Conservation (phyloP, 441 rosid species). For the Capsella rubella region DNA sequence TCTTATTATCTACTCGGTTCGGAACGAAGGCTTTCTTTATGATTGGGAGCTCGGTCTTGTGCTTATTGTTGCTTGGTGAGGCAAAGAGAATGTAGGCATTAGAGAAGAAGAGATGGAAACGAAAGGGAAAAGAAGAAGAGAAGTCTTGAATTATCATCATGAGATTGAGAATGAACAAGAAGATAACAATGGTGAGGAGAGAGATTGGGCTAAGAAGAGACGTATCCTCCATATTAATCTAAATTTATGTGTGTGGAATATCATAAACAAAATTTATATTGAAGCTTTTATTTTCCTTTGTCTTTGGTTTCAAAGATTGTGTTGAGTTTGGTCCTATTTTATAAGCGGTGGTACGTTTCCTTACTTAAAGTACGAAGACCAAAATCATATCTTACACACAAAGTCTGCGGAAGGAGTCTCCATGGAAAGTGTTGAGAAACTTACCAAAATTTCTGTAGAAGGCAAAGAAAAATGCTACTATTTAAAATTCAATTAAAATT, state of each 20-base stretch:
- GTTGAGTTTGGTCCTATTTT: constrained; percentile 30
- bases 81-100: constrained; percentile 29
- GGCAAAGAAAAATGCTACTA: constrained; percentile 5
- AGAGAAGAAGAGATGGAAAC: constrained; percentile 32
- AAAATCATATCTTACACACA: constrained; percentile 29
- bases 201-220: constrained; percentile 42
- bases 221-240: constrained; percentile 43
- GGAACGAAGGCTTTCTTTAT: background rate
- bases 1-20: constrained; percentile 17
- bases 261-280: constrained; percentile 25
- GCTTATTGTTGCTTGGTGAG: constrained; percentile 27
- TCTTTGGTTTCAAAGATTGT: constrained; percentile 19
- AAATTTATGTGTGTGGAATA: constrained; percentile 37
- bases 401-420: constrained; percentile 40
- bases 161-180: constrained; percentile 43
- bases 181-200: constrained; percentile 40
- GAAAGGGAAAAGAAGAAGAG: constrained; percentile 36
- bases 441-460: constrained; percentile 26
- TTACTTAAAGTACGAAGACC: constrained; percentile 33
- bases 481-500: constrained; percentile 26
- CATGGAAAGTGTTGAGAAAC: constrained; percentile 43
- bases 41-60: background rate
- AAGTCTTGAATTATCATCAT: constrained; percentile 45
- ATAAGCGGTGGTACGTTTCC: constrained; percentile 19
- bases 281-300: background rate